phyloP scores from a whole-genome alignment of 2,329 filamentous ascomycete genomes.

The Neocucurbitaria cava region DNA sequence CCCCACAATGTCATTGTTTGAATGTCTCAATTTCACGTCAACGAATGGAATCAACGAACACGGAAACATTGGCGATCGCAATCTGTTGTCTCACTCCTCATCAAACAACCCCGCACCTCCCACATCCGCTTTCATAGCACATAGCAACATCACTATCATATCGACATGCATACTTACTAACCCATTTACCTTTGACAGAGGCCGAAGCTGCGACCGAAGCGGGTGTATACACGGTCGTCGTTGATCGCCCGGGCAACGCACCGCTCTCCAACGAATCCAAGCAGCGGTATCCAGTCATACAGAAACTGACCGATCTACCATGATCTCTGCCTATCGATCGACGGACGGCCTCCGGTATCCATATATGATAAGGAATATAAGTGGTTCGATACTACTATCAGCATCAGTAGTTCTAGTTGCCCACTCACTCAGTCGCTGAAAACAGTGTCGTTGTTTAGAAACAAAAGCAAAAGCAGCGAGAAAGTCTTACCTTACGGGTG shows the following conservation, averaged over 20 bases:
- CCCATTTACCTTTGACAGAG: slow-evolving; percentile 42
- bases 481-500: too few relatives aligned
- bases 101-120: slow-evolving; percentile 15
- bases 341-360: not conserved
- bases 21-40: slow-evolving; percentile 1
- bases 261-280: slow-evolving; percentile 52
- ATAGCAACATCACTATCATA: slow-evolving; percentile 1
- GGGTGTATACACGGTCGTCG: slow-evolving; percentile 52
- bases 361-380: not conserved
- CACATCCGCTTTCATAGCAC: slow-evolving; percentile 3
- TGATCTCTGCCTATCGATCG: too few relatives aligned
- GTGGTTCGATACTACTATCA: too few relatives aligned
- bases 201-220: slow-evolving; percentile 54
- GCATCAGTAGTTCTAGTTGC: too few relatives aligned
- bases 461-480: not conserved
- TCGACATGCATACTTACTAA: slow-evolving; percentile 22
- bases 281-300: slow-evolving; percentile 33
- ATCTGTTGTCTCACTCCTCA: slow-evolving; percentile 7
- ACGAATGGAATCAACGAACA: not conserved
- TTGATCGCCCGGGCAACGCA: slow-evolving; percentile 73
- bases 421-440: too few relatives aligned
- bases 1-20: not conserved
- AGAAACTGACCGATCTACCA: slow-evolving; percentile 49
- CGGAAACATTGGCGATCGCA: slow-evolving; percentile 17
- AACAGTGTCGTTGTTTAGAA: too few relatives aligned